Evolutionary conservation across 495 filamentous ascomycete species (phyloP).

Genomic region (Penicillium silybi): DNA sequence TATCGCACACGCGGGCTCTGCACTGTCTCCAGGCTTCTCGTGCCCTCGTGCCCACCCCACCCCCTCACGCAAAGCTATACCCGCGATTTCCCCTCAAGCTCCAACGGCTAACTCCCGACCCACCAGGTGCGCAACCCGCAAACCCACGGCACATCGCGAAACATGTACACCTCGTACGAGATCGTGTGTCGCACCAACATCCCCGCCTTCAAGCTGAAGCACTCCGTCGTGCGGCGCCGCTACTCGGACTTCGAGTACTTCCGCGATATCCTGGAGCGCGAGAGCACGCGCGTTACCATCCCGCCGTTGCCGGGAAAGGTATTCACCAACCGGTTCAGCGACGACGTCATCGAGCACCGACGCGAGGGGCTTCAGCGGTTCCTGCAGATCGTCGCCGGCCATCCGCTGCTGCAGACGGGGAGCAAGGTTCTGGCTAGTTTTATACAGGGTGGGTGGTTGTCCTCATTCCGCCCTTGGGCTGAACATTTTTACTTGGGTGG

Average conservation of each 20-base stretch:
- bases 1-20: too few species aligned
- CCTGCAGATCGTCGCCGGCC: constrained; percentile 94
- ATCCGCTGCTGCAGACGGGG: constrained; percentile 94
- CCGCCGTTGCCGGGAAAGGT: constrained; percentile 96
- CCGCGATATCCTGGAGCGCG: constrained; percentile 94
- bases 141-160: constrained; percentile 88
- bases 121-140: constrained; percentile 85
- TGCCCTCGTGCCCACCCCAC: too few species aligned
- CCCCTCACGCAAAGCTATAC: neutral
- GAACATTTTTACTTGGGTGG: neutral
- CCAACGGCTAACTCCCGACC: neutral
- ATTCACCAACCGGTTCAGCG: constrained; percentile 95
- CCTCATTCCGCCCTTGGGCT: neutral
- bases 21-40: constrained; percentile 1
- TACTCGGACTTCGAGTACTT: constrained; percentile 99
- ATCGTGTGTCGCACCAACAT: constrained; percentile 97
- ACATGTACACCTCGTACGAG: constrained; percentile 99
- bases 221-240: constrained; percentile 81
- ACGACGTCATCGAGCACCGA: constrained; percentile 96
- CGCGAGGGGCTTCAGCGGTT: constrained; percentile 91
- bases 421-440: constrained; percentile 94
- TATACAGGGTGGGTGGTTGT: constrained; percentile 78
- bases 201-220: constrained; percentile 91
- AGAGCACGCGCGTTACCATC: constrained; percentile 90
- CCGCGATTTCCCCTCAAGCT: neutral